Percentiles rank a stretch among this genome's conserved stretches.
Conservation (phyloP, 1,284 basidiomycete genomes). For the Fomitopsis schrenkii region DNA sequence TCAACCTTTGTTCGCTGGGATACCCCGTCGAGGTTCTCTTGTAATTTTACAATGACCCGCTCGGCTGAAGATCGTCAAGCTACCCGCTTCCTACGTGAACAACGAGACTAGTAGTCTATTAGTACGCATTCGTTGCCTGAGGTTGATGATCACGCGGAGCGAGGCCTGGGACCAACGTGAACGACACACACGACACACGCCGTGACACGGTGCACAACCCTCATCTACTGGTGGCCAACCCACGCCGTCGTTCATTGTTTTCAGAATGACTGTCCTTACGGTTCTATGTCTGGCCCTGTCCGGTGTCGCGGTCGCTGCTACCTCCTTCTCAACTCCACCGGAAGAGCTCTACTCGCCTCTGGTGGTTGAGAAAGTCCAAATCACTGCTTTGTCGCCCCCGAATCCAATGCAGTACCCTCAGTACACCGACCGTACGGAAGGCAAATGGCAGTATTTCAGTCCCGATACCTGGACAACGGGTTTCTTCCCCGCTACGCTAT, state of each 20-base stretch:
- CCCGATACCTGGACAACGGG: constrained; percentile 65
- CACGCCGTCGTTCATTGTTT: not conserved
- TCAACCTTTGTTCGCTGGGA: no score
- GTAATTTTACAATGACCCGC: no score
- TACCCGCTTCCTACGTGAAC: no score
- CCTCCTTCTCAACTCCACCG: constrained; percentile 9
- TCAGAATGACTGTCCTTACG: not conserved
- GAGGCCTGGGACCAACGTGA: not conserved
- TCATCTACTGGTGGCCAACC: not conserved
- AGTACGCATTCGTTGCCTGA: not conserved
- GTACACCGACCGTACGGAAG: constrained; percentile 42
- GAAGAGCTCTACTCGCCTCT: constrained; percentile 52
- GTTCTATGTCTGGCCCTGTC: constrained; percentile 3
- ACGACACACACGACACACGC: not conserved
- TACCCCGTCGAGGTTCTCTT: no score
- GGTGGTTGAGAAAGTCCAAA: constrained; percentile 50
- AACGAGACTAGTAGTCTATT: no score
- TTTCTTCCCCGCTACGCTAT: constrained; percentile 61
- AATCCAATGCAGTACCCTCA: constrained; percentile 51
- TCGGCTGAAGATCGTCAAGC: no score
- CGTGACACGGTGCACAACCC: not conserved
- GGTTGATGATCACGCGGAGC: not conserved
- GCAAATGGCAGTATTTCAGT: constrained; percentile 48
- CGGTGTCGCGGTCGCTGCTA: constrained; percentile 4
- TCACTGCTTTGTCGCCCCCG: constrained; percentile 41